Conservation (phyloP, 2,329 filamentous ascomycete genomes). For the Penicillium sp. region DNA sequence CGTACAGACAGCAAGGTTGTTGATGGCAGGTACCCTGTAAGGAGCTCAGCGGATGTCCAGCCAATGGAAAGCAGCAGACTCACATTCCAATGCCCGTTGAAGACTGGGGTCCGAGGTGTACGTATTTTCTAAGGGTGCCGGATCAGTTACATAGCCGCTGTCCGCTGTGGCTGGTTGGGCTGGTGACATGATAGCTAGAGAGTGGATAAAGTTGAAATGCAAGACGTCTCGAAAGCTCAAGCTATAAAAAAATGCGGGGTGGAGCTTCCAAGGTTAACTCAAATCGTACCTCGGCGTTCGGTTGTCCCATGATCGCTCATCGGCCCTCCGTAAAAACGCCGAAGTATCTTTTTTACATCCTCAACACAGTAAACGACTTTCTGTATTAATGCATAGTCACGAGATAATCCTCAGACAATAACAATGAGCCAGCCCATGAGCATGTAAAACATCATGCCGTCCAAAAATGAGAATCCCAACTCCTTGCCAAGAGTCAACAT, state of each 20-base stretch:
- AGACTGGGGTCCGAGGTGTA: conserved; percentile 59
- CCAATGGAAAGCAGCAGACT: conserved; percentile 13
- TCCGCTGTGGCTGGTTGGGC: conserved; percentile 37
- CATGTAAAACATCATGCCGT: no score
- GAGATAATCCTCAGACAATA: no score
- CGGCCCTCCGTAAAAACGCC: conserved; percentile 4
- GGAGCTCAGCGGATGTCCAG: background rate
- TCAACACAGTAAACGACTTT: background rate
- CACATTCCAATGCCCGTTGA: conserved; percentile 56
- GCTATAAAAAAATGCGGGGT: background rate
- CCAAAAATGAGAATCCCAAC: no score
- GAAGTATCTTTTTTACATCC: background rate
- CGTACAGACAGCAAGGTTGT: conserved; percentile 57
- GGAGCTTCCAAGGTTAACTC: background rate
- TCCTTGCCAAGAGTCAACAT: no score
- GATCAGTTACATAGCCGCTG: conserved; percentile 59
- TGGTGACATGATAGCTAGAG: conserved; percentile 8
- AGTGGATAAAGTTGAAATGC: background rate
- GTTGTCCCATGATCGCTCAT: conserved; percentile 16
- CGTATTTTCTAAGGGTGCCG: conserved; percentile 57
- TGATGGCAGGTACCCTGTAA: conserved; percentile 46
- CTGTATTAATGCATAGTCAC: background rate
- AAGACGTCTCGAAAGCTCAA: background rate
- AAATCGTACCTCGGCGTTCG: conserved; percentile 20
- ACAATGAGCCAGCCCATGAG: no score